These are phyloP conservation scores for Arabidopsis lyrata DNA, from an alignment of 441 rosid genomes.

Conservation along the genomic window DNA sequence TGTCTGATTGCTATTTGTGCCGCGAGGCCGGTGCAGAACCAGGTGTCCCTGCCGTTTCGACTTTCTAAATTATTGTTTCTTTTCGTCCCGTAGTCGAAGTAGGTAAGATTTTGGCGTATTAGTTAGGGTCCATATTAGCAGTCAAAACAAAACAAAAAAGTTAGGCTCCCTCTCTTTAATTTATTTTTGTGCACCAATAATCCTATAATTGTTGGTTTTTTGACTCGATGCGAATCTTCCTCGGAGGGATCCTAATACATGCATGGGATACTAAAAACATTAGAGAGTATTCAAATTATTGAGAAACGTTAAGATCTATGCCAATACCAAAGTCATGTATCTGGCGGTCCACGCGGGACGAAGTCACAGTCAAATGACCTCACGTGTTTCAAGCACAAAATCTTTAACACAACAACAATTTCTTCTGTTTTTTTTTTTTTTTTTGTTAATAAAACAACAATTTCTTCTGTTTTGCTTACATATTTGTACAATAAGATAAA, in stretches of 20 bases:
- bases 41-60: slow-evolving; percentile 9
- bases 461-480: slow-evolving; percentile 18
- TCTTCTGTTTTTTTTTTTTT: too few species aligned
- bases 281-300: background rate
- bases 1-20: background rate
- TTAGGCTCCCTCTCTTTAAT: background rate
- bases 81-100: background rate
- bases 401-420: slow-evolving; percentile 25
- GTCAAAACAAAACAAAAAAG: background rate
- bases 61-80: background rate
- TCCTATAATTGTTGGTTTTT: slow-evolving; percentile 1
- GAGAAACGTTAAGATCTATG: slow-evolving; percentile 38
- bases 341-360: slow-evolving; percentile 24
- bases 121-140: background rate
- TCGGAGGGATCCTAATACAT: background rate
- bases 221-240: slow-evolving; percentile 21
- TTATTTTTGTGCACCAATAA: background rate
- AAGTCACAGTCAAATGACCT: slow-evolving; percentile 19
- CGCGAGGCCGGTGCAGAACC: slow-evolving; percentile 10
- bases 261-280: background rate
- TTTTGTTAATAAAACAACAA: too few species aligned
- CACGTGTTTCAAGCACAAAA: slow-evolving; percentile 34
- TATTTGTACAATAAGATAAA: background rate
- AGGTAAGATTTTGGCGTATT: slow-evolving; percentile 8
- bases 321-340: slow-evolving; percentile 28